A percentile compares a stretch with the other conserved stretches of the same genome.
Conservation (phyloP, 2,329 filamentous ascomycete species). For the Ophiostoma angusticollis region DNA sequence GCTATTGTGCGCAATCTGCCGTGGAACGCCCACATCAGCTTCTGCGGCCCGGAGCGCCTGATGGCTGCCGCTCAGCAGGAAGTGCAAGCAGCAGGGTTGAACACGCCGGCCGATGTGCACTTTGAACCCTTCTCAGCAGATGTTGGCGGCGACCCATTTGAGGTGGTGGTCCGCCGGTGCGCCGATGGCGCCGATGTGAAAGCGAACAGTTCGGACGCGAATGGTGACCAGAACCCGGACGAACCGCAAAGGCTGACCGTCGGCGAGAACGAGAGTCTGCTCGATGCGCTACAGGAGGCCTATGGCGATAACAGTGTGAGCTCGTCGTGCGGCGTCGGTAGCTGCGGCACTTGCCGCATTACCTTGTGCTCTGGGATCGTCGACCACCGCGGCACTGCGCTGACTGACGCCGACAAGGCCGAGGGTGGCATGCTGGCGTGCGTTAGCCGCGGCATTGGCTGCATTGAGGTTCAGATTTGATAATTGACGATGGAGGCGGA, state of each 20-base stretch:
- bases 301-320: constrained; percentile 28
- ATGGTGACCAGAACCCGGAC: no score
- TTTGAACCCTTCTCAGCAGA: constrained; percentile 46
- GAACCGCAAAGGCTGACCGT: constrained; percentile 27
- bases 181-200: constrained; percentile 23
- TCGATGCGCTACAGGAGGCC: constrained; percentile 33
- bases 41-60: constrained; percentile 46
- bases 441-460: constrained; percentile 38
- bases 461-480: constrained; percentile 36
- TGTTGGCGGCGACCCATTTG: constrained; percentile 45
- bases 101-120: constrained; percentile 40
- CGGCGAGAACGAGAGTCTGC: constrained; percentile 33
- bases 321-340: constrained; percentile 41
- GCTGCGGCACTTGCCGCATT: constrained; percentile 40
- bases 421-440: constrained; percentile 32
- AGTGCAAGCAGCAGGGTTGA: constrained; percentile 29
- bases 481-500: not conserved
- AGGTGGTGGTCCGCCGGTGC: constrained; percentile 31
- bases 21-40: constrained; percentile 46
- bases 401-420: constrained; percentile 31
- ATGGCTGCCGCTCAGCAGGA: constrained; percentile 36
- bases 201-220: no score
- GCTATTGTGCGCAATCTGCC: constrained; percentile 31
- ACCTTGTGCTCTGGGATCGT: constrained; percentile 29
- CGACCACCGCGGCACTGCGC: constrained; percentile 36